A percentile compares a stretch with the other conserved stretches of the same genome.
phyloP scores from a whole-genome alignment of 108 stramenopile species.

The Parietichytrium sp. region DNA sequence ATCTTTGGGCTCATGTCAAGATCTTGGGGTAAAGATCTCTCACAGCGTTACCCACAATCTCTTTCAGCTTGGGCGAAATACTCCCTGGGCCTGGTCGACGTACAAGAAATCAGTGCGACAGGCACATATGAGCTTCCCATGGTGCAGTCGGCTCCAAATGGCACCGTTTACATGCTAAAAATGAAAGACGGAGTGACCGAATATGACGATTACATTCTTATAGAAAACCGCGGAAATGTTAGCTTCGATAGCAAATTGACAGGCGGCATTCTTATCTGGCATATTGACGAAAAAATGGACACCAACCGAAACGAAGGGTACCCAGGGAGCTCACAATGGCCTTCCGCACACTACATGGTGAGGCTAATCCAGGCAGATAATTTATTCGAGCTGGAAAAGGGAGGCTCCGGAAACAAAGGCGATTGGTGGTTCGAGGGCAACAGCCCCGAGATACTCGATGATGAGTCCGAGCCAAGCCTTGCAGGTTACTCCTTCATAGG shows the following conservation, averaged over 20 bases:
- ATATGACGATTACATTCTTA: slow-evolving; percentile 65
- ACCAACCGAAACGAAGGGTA: slow-evolving; percentile 49
- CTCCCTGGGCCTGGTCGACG: slow-evolving; percentile 60
- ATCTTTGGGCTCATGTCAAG: slow-evolving; percentile 57
- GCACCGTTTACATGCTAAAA: slow-evolving; percentile 58
- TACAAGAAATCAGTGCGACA: slow-evolving; percentile 45
- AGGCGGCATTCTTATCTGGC: slow-evolving; percentile 68
- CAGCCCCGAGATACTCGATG: not conserved
- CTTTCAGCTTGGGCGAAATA: slow-evolving; percentile 63
- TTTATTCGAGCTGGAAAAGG: slow-evolving; percentile 67
- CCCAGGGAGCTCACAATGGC: slow-evolving; percentile 63
- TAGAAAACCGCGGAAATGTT: slow-evolving; percentile 66
- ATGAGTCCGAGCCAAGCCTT: not conserved
- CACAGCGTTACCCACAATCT: slow-evolving; percentile 55
- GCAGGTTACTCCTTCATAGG: not conserved
- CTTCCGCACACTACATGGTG: slow-evolving; percentile 71
- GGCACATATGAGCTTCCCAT: slow-evolving; percentile 53
- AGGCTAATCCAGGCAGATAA: slow-evolving; percentile 71
- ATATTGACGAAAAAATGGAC: slow-evolving; percentile 59
- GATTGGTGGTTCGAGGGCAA: not conserved
- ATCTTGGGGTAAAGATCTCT: slow-evolving; percentile 56
- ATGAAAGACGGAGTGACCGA: no score
- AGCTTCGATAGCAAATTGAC: slow-evolving; percentile 57
- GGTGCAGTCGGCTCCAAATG: not conserved
- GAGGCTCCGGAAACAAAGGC: not conserved